Evolutionary conservation across 345 rosid genomes (phyloP), one percentile per base, ranked within the genome.

Genomic region (Populus ilicifolia): DNA sequence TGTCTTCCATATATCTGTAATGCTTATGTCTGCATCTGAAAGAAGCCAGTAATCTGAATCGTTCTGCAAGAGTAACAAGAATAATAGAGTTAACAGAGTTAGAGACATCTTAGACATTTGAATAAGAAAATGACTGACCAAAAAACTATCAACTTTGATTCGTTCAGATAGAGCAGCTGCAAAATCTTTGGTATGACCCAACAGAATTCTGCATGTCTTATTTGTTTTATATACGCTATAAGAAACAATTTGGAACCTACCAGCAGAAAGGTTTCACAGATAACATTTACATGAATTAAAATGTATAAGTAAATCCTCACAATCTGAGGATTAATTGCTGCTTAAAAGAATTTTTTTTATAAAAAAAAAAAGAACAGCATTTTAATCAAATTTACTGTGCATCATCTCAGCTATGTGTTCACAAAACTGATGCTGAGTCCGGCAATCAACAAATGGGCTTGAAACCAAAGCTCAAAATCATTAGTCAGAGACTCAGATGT

Each of bases 1-100:
- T 25, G 92, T 82, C 85, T 88, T 93, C 99, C 99, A 96, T 78
- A 90, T 86, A 84, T 96, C 97, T 3, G 99, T 91, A 83, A 96
- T 91, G 89, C 98, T 93, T 72, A 92, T 85, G 65, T 86, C 97
- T 33, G 86, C 89, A 69, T 88, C 94, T 18, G 99, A 91, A 75
- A 88, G 88, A 78, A 96, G 91, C 98, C 97, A 96, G 84, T 96
- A 96, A 86, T 91, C 98, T 8, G 89, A 81, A 79, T 89, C 91
- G 74, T 89, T 90, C 99, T 96, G 93, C 87, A 85, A 78, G 62
- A 79, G 44, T 59, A 38, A 43, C 29, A 50, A 20, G 18, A 39
- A 12, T 4, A 33, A 71, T 5, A 20, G 9, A 23, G 27, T 50
- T 4, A 33, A 71, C 2, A 20, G 9, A 23, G 27, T 50, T 20